phyloP scores from a whole-genome alignment of 2,329 filamentous ascomycete genomes.

The Exophiala bonariae region DNA sequence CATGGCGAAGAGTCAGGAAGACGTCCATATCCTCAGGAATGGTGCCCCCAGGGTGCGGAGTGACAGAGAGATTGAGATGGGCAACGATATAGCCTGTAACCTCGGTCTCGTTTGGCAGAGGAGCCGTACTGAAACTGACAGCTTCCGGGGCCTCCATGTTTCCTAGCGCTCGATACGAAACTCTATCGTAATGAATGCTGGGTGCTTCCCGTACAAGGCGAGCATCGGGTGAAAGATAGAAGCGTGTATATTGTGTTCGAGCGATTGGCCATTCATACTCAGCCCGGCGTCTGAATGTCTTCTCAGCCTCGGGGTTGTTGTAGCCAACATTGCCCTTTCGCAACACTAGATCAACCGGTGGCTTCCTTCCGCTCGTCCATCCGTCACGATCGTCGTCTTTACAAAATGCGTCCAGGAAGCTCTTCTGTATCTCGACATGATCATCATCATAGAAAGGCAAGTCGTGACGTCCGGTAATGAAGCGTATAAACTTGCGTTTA shows the following conservation, averaged over 20 bases:
- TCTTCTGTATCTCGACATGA: slow-evolving; percentile 66
- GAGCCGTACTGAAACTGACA: slow-evolving; percentile 58
- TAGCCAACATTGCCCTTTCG: slow-evolving; percentile 66
- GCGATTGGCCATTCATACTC: slow-evolving; percentile 68
- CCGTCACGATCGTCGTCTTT: slow-evolving; percentile 61
- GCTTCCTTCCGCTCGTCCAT: slow-evolving; percentile 44
- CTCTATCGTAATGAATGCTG: slow-evolving; percentile 36
- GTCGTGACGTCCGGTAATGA: slow-evolving; percentile 70
- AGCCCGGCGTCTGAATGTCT: slow-evolving; percentile 53
- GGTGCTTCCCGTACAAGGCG: slow-evolving; percentile 40
- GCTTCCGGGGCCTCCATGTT: slow-evolving; percentile 54
- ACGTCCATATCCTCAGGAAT: slow-evolving; percentile 54
- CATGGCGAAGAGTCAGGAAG: slow-evolving; percentile 56
- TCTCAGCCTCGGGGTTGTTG: slow-evolving; percentile 64
- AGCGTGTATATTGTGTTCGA: slow-evolving; percentile 63
- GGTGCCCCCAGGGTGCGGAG: slow-evolving; percentile 37
- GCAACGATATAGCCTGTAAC: slow-evolving; percentile 69
- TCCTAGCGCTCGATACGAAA: slow-evolving; percentile 62
- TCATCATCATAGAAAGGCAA: slow-evolving; percentile 71
- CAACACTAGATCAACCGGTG: slow-evolving; percentile 61
- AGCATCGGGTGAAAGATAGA: slow-evolving; percentile 55
- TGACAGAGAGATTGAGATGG: slow-evolving; percentile 62
- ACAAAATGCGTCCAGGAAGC: slow-evolving; percentile 70
- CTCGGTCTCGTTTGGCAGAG: slow-evolving; percentile 64
- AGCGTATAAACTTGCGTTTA: slow-evolving; percentile 66